These are phyloP conservation scores for Zygosaccharomyces rouxii DNA, from an alignment of 805 yeast genomes.

Conservation along the genomic window DNA sequence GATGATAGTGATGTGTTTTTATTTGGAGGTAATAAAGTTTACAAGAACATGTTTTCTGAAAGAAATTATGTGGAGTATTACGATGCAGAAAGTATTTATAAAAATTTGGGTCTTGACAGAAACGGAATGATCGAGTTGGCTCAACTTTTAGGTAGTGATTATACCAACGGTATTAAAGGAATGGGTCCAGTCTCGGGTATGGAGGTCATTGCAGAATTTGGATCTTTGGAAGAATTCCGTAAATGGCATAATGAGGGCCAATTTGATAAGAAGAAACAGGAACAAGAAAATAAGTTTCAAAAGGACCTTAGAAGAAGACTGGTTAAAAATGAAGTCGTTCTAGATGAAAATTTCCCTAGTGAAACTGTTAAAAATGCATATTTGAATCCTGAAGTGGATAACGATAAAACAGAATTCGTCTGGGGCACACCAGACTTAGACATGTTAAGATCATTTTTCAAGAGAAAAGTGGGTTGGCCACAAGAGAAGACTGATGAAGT, in stretches of 20 bases:
- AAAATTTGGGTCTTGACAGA: conserved; percentile 61
- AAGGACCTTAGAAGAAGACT: conserved; percentile 56
- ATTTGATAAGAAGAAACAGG: conserved; percentile 38
- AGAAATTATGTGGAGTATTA: conserved; percentile 89
- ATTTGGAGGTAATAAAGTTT: conserved; percentile 81
- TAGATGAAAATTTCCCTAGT: conserved; percentile 70
- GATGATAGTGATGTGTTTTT: conserved; percentile 96
- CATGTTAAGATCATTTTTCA: conserved; percentile 63
- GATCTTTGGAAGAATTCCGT: conserved; percentile 37
- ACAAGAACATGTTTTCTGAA: conserved; percentile 92
- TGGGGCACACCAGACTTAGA: conserved; percentile 94
- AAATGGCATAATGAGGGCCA: conserved; percentile 43
- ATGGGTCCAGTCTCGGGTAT: conserved; percentile 91
- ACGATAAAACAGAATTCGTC: conserved; percentile 66
- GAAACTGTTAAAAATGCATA: conserved; percentile 68
- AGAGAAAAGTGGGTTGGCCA: conserved; percentile 74
- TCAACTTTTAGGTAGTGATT: conserved; percentile 84
- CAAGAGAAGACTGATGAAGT: conserved; percentile 73
- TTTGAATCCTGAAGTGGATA: conserved; percentile 74
- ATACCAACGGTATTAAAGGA: conserved; percentile 88
- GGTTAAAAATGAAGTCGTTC: conserved; percentile 47
- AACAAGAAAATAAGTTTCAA: conserved; percentile 45
- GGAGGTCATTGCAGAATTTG: conserved; percentile 86
- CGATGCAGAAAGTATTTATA: conserved; percentile 50
- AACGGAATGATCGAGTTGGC: conserved; percentile 74